Percentiles rank a stretch among this genome's conserved stretches.
Evolutionary conservation across 2,329 filamentous ascomycete genomes (phyloP).

Genomic region (Penicillium janthinellum): DNA sequence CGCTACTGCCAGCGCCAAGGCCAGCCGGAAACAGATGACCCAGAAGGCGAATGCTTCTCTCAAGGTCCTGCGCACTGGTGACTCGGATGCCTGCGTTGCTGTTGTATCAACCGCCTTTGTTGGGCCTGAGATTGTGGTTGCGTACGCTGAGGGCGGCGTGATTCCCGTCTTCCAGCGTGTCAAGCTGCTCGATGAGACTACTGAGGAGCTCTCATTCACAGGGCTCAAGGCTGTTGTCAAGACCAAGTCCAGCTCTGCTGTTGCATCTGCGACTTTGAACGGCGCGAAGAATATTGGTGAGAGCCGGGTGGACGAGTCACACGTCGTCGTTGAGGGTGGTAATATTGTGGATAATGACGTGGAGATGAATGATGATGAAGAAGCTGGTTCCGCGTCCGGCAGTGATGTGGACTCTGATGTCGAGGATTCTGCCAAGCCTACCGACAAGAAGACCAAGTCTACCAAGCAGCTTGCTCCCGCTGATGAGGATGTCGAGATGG

Average conservation of each 20-base stretch:
- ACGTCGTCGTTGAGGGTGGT: conserved; percentile 55
- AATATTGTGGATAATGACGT: conserved; percentile 48
- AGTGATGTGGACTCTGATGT: conserved; percentile 34
- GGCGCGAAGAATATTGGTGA: conserved; percentile 54
- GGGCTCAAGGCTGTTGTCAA: conserved; percentile 50
- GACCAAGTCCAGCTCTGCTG: conserved; percentile 45
- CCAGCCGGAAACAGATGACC: conserved; percentile 48
- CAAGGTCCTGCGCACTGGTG: conserved; percentile 48
- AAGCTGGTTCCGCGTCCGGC: conserved; percentile 28
- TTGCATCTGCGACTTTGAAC: conserved; percentile 55
- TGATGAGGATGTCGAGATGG: conserved; percentile 46
- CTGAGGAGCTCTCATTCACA: conserved; percentile 47
- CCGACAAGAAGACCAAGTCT: conserved; percentile 26
- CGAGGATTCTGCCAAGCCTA: conserved; percentile 23
- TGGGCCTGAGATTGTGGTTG: conserved; percentile 49
- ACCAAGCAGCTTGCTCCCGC: conserved; percentile 19
- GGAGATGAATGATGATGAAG: conserved; percentile 38
- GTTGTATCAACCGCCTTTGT: conserved; percentile 50
- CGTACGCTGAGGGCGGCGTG: conserved; percentile 53
- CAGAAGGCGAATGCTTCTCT: conserved; percentile 49
- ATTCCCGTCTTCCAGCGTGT: conserved; percentile 53
- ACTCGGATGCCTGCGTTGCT: conserved; percentile 42
- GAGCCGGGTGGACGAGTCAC: conserved; percentile 60
- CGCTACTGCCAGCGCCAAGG: conserved; percentile 44
- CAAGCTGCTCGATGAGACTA: conserved; percentile 49